Evolutionary conservation across 805 yeast genomes (phyloP), one percentile per base, ranked within the genome.

Genomic region (Candida orba): DNA sequence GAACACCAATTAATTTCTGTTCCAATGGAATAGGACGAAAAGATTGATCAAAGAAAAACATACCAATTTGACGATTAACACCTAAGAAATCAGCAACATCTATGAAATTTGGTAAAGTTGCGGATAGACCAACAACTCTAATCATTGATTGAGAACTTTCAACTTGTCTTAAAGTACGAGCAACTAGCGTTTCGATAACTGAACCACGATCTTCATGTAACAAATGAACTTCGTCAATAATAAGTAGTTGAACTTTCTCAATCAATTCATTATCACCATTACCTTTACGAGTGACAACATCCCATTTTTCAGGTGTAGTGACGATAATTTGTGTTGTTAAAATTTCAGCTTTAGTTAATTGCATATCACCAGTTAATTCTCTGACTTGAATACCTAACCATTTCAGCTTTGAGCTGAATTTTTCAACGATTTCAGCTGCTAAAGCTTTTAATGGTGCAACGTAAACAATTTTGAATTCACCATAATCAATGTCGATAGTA

Each of bases 131-230:
- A 24, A 89, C 79, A n/a, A 91, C 88, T 53, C 97, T 70, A 50
- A 91, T 90, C 90, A 90, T 82, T 40, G 86, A 81, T 60, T 93
- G 99, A 0, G 95, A 77, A 47, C 95, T 79, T 60, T 93, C 99
- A 5, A 93, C 98, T 58, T 90, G 97, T 45, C 99, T 71, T 47
- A 90, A 71, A 0, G 99, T 93, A 64, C 98, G 78, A 0, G 97
- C 96, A 4, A 90, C 96, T 41, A 90, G 68, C 0, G 97, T 89
- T 62, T 93, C 99, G 49, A 93, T 87, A 7, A 93, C 99, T 8
- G 97, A 87, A 54, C 99, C 99, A 69, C 99, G 78, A 44, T 93
- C 99, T 75, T 93, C 99, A 55, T 93, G 98, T 42, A 93, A 72
- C 57, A 93, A 69, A 72, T 93, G 99, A 0, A 93, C 98, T 65